Percentiles rank a stretch among this genome's conserved stretches.
Conservation (phyloP, 2,329 filamentous ascomycete genomes). For the Microcera coccophila region DNA sequence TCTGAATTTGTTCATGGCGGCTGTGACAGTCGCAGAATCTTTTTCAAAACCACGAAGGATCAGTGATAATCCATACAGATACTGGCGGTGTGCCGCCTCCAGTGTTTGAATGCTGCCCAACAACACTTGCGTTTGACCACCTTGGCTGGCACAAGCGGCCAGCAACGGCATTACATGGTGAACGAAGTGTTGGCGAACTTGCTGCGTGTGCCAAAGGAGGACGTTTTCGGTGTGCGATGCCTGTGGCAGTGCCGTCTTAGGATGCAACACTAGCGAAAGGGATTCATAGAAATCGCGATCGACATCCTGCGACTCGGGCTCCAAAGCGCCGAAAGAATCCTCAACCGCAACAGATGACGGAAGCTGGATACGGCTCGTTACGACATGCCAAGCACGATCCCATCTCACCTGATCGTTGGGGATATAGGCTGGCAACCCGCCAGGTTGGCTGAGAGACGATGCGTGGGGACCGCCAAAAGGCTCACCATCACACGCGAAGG, state of each 20-base stretch:
- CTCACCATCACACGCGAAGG: slow-evolving; percentile 41
- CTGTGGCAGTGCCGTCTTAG: slow-evolving; percentile 42
- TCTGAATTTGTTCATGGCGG: slow-evolving; percentile 49
- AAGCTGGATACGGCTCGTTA: slow-evolving; percentile 55
- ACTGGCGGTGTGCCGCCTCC: slow-evolving; percentile 56
- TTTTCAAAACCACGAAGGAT: slow-evolving; percentile 47
- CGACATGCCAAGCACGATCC: slow-evolving; percentile 60
- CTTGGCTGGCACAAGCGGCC: slow-evolving; percentile 41
- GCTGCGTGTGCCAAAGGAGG: slow-evolving; percentile 57
- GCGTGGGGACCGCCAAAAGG: slow-evolving; percentile 43
- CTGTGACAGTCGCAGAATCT: slow-evolving; percentile 30
- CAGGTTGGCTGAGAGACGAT: slow-evolving; percentile 3
- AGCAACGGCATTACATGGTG: slow-evolving; percentile 57
- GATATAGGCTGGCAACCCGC: slow-evolving; percentile 19
- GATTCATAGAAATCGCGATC: slow-evolving; percentile 49
- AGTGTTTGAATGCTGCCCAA: slow-evolving; percentile 53
- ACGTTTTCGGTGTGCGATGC: slow-evolving; percentile 54
- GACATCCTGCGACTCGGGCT: slow-evolving; percentile 41
- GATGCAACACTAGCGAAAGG: slow-evolving; percentile 51
- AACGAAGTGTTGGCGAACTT: slow-evolving; percentile 58
- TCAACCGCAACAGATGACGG: slow-evolving; percentile 53
- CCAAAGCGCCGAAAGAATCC: slow-evolving; percentile 50
- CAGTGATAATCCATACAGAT: slow-evolving; percentile 51
- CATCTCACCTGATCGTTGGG: slow-evolving; percentile 52
- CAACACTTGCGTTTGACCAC: slow-evolving; percentile 45